A percentile compares a stretch with the other conserved stretches of the same genome.
Evolutionary conservation across 345 rosid genomes (phyloP).

Genomic region (Ceriops decandra): DNA sequence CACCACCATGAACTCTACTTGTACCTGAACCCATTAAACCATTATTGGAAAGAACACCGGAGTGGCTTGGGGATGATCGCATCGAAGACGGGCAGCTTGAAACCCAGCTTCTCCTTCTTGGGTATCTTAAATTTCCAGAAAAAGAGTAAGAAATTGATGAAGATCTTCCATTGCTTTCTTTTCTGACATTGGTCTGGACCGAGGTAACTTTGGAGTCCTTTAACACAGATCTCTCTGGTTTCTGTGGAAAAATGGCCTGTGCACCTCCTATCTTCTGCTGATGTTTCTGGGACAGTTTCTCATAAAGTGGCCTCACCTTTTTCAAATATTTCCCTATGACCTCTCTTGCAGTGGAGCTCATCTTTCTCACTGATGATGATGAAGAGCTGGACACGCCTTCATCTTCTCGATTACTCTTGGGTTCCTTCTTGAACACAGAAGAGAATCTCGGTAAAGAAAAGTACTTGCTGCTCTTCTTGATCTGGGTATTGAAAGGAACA

Average conservation of each 20-base stretch:
- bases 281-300: conserved; percentile 71
- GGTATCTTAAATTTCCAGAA: conserved; percentile 81
- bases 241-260: conserved; percentile 7
- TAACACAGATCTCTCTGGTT: conserved; percentile 30
- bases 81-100: conserved; percentile 89
- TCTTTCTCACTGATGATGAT: conserved; percentile 47
- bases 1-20: conserved; percentile 14
- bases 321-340: conserved; percentile 80
- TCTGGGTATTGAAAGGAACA: conserved; percentile 16
- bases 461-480: conserved; percentile 46
- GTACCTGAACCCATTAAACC: conserved; percentile 25
- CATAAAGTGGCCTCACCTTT: conserved; percentile 91
- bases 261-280: conserved; percentile 34
- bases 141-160: conserved; percentile 48
- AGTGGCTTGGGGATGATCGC: conserved; percentile 87
- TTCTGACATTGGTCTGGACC: conserved; percentile 14
- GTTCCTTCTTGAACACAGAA: conserved; percentile 79
- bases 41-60: conserved; percentile 58
- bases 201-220: conserved; percentile 12
- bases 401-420: conserved; percentile 28
- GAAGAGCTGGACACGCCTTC: conserved; percentile 20
- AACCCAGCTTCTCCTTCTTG: conserved; percentile 55
- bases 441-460: conserved; percentile 79
- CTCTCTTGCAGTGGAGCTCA: conserved; percentile 76
- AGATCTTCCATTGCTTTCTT: conserved; percentile 33